Base-by-base conservation (phyloP, 2,329 filamentous ascomycete genomes). In the Pseudocercospora eumusae region DNA sequence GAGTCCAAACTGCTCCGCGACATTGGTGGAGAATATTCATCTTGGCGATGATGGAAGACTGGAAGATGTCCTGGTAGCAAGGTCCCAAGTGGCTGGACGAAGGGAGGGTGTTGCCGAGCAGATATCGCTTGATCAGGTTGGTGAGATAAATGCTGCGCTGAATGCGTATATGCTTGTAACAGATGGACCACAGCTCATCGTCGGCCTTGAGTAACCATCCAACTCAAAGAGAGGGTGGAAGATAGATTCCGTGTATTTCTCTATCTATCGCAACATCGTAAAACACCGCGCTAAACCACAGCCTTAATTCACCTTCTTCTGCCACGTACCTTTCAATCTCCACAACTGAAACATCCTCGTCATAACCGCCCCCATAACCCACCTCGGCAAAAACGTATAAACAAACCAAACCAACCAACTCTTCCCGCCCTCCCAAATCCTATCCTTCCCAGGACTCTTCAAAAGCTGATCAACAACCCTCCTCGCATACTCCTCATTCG, bases 401-500 rank as follows among this genome's bases (percentile, higher is more conserved):
- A 78, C 68, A 75, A 77, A 84, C 79, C 77, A 84, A 2, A 82
- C 79, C 33, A 80, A 59, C 76, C 77, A 80, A 47, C 74, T 74
- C 71, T 78, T 79, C 61, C 80, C 80, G 0, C 84, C 84, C 61
- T 83, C 83, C 83, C 82, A 85, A 13, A 85, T 68, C 3, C 75
- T 75, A 45, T 77, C 74, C 40, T 76, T 80, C 70, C 72, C 76
- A 7, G 64, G 61, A 27, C 63, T 62, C 6, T 56, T 45, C 53
- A 86, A 69, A 10, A 86, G 76, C 68, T 85, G 79, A 8, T 73
- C 73, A 4, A 86, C 84, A 2, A 86, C 84, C 40, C 78, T 80
- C 58, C 75, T 74, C 15, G 85, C 85, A 72, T 86, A 87, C 23
- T 74, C 73, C 49, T 81, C 76, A 50, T 80, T 80, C 27, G 81